These are phyloP conservation scores for Lentinula detonsa DNA, from an alignment of 768 basidiomycete genomes.

Conservation along the genomic window DNA sequence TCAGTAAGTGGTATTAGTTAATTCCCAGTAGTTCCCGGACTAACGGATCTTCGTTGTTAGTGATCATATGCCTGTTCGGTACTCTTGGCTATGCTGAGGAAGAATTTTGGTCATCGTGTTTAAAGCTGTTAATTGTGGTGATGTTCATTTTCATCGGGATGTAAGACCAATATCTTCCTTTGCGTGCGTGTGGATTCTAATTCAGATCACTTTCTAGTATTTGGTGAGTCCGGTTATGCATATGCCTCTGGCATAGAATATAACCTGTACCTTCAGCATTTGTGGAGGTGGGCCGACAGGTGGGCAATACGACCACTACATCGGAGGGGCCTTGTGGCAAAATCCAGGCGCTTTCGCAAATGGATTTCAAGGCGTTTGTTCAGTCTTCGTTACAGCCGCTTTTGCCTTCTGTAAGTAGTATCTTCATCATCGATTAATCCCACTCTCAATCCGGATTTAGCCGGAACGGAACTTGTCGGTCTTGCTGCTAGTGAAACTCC, in stretches of 20 bases:
- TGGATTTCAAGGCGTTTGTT: constrained; percentile 34
- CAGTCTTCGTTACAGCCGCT: constrained; percentile 37
- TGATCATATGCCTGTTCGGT: constrained; percentile 33
- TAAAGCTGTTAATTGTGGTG: constrained; percentile 39
- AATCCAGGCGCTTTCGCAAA: constrained; percentile 36
- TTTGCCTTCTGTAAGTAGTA: constrained; percentile 4
- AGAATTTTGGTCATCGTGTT: constrained; percentile 44
- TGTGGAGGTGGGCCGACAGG: constrained; percentile 34
- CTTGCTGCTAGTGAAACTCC: constrained; percentile 42
- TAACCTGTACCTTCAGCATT: constrained; percentile 9
- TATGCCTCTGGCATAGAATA: neutral
- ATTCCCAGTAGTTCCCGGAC: neutral
- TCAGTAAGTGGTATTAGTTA: constrained; percentile 18
- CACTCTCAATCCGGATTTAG: constrained; percentile 11
- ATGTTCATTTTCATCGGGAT: constrained; percentile 42
- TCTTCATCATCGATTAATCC: no score
- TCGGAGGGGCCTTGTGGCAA: constrained; percentile 32
- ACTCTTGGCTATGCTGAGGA: constrained; percentile 43
- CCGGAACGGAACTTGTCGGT: constrained; percentile 42
- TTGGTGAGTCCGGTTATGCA: constrained; percentile 12
- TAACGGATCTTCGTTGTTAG: constrained; percentile 14
- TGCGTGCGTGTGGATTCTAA: neutral
- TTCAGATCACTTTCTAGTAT: constrained; percentile 17
- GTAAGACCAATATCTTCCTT: constrained; percentile 18
- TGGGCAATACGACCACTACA: constrained; percentile 27